These are phyloP conservation scores for Ophiostoma sp. DNA, from an alignment of 2,329 filamentous ascomycete species.

Conservation along the genomic window DNA sequence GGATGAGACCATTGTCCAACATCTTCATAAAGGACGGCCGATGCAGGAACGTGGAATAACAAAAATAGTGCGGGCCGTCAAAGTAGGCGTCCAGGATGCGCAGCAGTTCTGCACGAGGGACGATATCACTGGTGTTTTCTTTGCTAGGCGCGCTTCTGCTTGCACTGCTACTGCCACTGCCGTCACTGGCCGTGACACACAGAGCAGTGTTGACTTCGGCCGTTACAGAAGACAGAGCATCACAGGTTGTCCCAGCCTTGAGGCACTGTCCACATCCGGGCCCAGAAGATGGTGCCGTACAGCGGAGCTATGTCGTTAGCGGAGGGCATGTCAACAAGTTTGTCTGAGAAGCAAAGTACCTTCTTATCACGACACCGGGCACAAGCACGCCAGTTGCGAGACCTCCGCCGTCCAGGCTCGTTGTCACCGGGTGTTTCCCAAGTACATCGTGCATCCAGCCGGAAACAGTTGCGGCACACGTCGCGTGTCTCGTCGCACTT, in stretches of 20 bases:
- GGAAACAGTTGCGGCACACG: constrained; percentile 58
- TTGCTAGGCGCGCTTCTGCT: not conserved
- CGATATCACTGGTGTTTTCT: not conserved
- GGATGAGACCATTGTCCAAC: constrained; percentile 12
- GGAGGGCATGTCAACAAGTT: not conserved
- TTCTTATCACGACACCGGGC: constrained; percentile 15
- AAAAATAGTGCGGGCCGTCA: constrained; percentile 19
- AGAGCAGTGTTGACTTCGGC: not conserved
- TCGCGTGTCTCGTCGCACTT: constrained; percentile 56
- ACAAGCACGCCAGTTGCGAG: constrained; percentile 19
- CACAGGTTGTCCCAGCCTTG: not conserved
- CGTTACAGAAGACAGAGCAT: not conserved
- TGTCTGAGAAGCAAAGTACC: not conserved
- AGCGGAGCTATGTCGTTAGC: not conserved
- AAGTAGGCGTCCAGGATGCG: constrained; percentile 17
- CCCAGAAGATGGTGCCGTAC: not conserved
- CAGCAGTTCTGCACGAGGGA: not conserved
- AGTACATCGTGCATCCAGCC: constrained; percentile 38
- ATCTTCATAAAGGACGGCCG: constrained; percentile 19
- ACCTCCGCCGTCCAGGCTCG: constrained; percentile 5
- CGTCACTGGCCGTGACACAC: not conserved
- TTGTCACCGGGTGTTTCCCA: not conserved
- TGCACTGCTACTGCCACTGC: not conserved
- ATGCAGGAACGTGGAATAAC: constrained; percentile 17
- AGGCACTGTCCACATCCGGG: constrained; percentile 3